Base-by-base conservation (phyloP, 2,329 filamentous ascomycete species). In the Arthroderma sp. region DNA sequence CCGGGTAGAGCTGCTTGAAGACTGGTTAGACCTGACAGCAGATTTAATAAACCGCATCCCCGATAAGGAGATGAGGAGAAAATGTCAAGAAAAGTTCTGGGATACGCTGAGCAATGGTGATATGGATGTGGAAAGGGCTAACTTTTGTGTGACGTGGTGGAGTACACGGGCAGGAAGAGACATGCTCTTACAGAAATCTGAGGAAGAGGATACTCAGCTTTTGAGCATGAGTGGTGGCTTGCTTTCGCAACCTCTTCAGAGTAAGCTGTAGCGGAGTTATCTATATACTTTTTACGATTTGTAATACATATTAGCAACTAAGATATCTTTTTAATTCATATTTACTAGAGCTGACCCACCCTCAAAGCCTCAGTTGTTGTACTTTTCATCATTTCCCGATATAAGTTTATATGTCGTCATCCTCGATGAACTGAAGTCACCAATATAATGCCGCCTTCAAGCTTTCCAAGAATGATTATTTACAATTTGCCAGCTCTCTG, bases 111-210 rank as follows among this genome's bases (percentile, higher is more conserved):
- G 84, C 41, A 84, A 80, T 63, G 89, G 89, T 2, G 89, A 95
- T 73, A 86, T 95, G 82, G 90, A 95, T 70, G 85, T 94, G 23
- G 87, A 94, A 67, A 80, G 89, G 59, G 85, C 88, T 5, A 82
- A 85, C 41, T 79, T 87, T 33, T 89, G 86, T 53, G 86, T 95
- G 17, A 81, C 82, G 1, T 96, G 91, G 91, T 95, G 91, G 91
- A 87, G 83, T 72, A 73, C 81, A 68, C 69, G 79, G 59, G 81
- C 82, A 2, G 82, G 82, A 0, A 73, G 79, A 52, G 81, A 84
- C 59, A 70, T 76, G 63, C 15, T 51, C 23, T 25, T 51, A n/a
- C 47, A 31, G 25, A 51, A 51, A 33, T 51, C 47, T 13, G 47
- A 33, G 28, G 47, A 51, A 51, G 47, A 51, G n/a, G 47, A 51